Conservation (phyloP, 2,329 filamentous ascomycete species). For the Penicillium decumbens region DNA sequence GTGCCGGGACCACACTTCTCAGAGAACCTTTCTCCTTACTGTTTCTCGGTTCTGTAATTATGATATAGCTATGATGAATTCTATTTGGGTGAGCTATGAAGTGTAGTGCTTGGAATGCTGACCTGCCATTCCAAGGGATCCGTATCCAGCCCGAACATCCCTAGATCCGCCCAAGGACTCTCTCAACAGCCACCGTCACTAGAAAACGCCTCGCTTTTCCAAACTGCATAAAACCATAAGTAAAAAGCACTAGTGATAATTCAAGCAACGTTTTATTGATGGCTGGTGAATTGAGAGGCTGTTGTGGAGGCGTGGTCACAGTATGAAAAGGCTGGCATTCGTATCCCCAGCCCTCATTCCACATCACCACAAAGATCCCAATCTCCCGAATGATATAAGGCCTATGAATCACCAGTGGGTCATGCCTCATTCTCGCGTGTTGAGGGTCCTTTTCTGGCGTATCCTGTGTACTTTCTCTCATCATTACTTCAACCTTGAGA, state of each 20-base stretch:
- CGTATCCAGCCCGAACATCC: constrained; percentile 7
- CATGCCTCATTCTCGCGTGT: constrained; percentile 1
- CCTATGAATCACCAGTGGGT: constrained; percentile 11
- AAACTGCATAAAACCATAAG: background rate
- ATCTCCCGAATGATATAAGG: background rate
- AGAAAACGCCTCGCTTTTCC: background rate
- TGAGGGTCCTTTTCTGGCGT: background rate
- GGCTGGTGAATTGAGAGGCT: background rate
- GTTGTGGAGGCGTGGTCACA: background rate
- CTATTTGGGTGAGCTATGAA: background rate
- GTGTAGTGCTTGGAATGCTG: constrained; percentile 14
- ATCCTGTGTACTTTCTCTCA: background rate
- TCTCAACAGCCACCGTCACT: background rate
- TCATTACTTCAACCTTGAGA: background rate
- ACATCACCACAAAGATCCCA: constrained; percentile 1
- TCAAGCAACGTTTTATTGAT: background rate
- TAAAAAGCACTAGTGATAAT: background rate
- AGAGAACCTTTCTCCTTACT: background rate
- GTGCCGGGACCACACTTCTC: background rate
- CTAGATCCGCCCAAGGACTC: constrained; percentile 9
- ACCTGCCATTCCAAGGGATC: constrained; percentile 8
- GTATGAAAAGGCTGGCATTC: constrained; percentile 9
- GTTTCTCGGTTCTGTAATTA: constrained; percentile 9
- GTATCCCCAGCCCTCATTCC: constrained; percentile 14
- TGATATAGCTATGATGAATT: constrained; percentile 4